A percentile compares a stretch with the other conserved stretches of the same genome.
Evolutionary conservation across 495 filamentous ascomycete genomes (phyloP).

Genomic region (Penicillium antarcticum): DNA sequence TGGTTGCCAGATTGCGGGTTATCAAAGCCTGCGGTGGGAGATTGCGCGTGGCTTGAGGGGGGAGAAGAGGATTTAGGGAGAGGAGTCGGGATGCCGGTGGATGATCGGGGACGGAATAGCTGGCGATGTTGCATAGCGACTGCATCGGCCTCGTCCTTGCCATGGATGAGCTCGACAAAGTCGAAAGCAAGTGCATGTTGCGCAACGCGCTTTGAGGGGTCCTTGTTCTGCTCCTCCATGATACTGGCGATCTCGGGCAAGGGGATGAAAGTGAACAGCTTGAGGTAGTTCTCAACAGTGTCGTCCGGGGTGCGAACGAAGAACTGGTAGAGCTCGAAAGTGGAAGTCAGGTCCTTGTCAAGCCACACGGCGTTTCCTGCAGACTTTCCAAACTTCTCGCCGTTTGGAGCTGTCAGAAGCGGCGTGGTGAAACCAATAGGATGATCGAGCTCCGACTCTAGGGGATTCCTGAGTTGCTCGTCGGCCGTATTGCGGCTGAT

Average conservation of each 20-base stretch:
- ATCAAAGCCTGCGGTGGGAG: slow-evolving; percentile 19
- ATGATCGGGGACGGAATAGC: slow-evolving; percentile 49
- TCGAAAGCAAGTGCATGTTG: slow-evolving; percentile 81
- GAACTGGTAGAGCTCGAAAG: slow-evolving; percentile 89
- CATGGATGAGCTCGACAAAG: slow-evolving; percentile 76
- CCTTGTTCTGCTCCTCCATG: slow-evolving; percentile 61
- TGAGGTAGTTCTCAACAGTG: slow-evolving; percentile 74
- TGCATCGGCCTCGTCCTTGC: slow-evolving; percentile 51
- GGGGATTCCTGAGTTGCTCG: slow-evolving; percentile 21
- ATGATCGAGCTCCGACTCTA: slow-evolving; percentile 35
- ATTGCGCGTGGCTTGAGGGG: slow-evolving; percentile 16
- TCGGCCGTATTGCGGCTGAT: slow-evolving; percentile 52
- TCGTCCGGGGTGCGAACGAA: slow-evolving; percentile 81
- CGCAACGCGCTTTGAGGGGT: slow-evolving; percentile 68
- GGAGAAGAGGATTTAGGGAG: slow-evolving; percentile 26
- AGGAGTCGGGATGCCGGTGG: slow-evolving; percentile 39
- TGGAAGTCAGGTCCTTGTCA: slow-evolving; percentile 70
- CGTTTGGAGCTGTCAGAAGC: slow-evolving; percentile 77
- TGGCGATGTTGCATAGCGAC: slow-evolving; percentile 57
- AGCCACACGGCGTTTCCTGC: slow-evolving; percentile 95
- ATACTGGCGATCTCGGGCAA: slow-evolving; percentile 56
- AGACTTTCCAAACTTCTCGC: slow-evolving; percentile 93
- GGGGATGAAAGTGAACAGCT: slow-evolving; percentile 88
- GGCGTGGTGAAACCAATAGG: slow-evolving; percentile 88
- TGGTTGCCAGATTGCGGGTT: slow-evolving; percentile 41